Evolutionary conservation across 192 early-diverging fungal genomes (phyloP), one percentile per base, ranked within the genome.

Genomic region (Haplosporangium gracile): DNA sequence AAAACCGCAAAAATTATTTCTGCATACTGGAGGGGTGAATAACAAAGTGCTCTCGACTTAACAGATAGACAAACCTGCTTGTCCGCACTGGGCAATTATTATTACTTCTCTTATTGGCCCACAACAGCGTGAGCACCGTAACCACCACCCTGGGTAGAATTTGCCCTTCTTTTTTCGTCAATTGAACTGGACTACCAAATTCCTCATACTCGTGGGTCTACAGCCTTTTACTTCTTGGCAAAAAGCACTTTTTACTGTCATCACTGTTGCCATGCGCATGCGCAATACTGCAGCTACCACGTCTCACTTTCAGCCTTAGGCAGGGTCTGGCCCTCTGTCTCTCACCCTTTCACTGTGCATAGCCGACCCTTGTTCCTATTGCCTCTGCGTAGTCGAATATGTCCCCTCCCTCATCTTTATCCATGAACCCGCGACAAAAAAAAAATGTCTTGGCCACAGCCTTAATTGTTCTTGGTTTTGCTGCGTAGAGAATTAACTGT

Each of bases 41-140:
- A 26, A 20, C 47, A 49, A 49, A 57, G 10, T 65, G 60, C 60
- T 65, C 60, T 65, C 60, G 26, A 51, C 49, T 51, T 60, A 7
- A 34, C 5, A 20, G 55, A 38, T 11, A 60, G 26, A 49, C 55
- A 65, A 76, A 76, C 77, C 70, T 69, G 77, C 70, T 78, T 78
- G 77, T 71, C 77, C 77, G 77, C 49, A 78, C 77, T 78, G 39
- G 45, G 49, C 74, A 70, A 32, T 32, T 65, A 65, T 60, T 55
- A n/a, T 55, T n/a, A 51, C 4, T 22, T 51, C 1, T 20, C 47
- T 51, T 51, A 2, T 51, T 4, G 47, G 2, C 47, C 47, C 18
- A 51, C 16, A 51, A 16, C 16, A 16, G 47, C 20, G 16, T 51
- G 47, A 51, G 47, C 47, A 51, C 49, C 15, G 20, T 18, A 51